These are phyloP conservation scores for Tetrapisispora taiwanensis DNA, from an alignment of 805 yeast species.

Conservation along the genomic window DNA sequence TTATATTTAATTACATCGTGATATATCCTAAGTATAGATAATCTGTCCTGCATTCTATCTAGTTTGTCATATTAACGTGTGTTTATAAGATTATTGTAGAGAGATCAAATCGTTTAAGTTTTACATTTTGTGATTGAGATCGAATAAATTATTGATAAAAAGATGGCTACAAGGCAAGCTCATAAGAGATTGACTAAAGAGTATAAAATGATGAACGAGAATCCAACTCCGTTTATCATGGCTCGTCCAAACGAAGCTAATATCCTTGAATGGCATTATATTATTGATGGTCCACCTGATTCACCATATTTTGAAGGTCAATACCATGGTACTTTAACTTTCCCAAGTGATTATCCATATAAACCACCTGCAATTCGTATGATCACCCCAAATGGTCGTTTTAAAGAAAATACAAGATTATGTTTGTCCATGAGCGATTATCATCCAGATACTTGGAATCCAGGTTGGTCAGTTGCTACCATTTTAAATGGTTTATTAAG, in stretches of 20 bases:
- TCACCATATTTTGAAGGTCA: conserved; percentile 83
- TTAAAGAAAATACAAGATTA: conserved; percentile 66
- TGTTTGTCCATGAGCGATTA: conserved; percentile 91
- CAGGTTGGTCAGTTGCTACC: conserved; percentile 90
- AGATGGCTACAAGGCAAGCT: conserved; percentile 38
- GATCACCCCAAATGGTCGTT: conserved; percentile 85
- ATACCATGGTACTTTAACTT: conserved; percentile 77
- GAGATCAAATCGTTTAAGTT: background rate
- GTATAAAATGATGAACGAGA: conserved; percentile 63
- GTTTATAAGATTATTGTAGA: too few species aligned
- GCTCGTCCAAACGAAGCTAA: conserved; percentile 85
- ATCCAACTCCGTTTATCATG: conserved; percentile 73
- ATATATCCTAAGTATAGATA: too few species aligned
- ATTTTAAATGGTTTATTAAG: conserved; percentile 79
- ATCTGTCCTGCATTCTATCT: too few species aligned
- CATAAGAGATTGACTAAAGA: conserved; percentile 57
- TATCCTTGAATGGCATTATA: conserved; percentile 88
- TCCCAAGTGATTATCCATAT: conserved; percentile 82
- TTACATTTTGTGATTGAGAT: background rate
- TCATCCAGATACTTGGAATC: conserved; percentile 94
- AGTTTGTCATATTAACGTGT: too few species aligned
- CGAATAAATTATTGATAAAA: background rate
- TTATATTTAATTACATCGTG: too few species aligned
- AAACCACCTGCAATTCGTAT: conserved; percentile 85
- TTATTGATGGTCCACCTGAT: conserved; percentile 84